Conservation (phyloP, 306 rosid genomes). For the Acmispon strigosus region DNA sequence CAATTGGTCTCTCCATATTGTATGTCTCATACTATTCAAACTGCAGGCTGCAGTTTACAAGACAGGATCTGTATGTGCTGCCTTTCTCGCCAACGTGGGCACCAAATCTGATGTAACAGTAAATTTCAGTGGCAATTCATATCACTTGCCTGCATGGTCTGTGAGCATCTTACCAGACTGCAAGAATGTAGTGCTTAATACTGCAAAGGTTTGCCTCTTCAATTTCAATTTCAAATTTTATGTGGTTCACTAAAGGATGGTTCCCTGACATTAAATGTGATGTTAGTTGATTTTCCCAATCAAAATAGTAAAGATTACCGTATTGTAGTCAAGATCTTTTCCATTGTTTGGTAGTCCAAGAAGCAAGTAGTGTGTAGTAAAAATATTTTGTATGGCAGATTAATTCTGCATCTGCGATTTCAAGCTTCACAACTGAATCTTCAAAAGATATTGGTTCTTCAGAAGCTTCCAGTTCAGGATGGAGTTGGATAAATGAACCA, state of each 20-base stretch:
- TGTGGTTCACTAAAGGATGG: background rate
- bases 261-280: background rate
- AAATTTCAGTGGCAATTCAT: slow-evolving; percentile 70
- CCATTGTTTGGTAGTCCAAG: background rate
- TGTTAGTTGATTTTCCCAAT: background rate
- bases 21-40: slow-evolving; percentile 15
- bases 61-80: slow-evolving; percentile 70
- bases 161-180: slow-evolving; percentile 99
- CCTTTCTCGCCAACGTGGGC: slow-evolving; percentile 80
- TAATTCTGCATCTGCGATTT: slow-evolving; percentile 56
- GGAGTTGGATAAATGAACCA: slow-evolving; percentile 94
- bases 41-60: slow-evolving; percentile 76
- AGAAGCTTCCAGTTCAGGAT: slow-evolving; percentile 48
- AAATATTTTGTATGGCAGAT: slow-evolving; percentile 46
- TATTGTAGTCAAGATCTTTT: background rate
- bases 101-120: slow-evolving; percentile 61
- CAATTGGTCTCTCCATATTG: background rate
- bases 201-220: slow-evolving; percentile 78
- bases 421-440: slow-evolving; percentile 61
- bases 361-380: slow-evolving; percentile 1
- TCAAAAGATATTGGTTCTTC: slow-evolving; percentile 38
- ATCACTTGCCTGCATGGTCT: slow-evolving; percentile 95
- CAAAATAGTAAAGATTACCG: background rate
- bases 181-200: slow-evolving; percentile 86
- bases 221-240: slow-evolving; percentile 5